A percentile compares a stretch with the other conserved stretches of the same genome.
These are phyloP conservation scores for Gonium pectorale DNA, from an alignment of 139 green algal genomes.

Conservation along the genomic window DNA sequence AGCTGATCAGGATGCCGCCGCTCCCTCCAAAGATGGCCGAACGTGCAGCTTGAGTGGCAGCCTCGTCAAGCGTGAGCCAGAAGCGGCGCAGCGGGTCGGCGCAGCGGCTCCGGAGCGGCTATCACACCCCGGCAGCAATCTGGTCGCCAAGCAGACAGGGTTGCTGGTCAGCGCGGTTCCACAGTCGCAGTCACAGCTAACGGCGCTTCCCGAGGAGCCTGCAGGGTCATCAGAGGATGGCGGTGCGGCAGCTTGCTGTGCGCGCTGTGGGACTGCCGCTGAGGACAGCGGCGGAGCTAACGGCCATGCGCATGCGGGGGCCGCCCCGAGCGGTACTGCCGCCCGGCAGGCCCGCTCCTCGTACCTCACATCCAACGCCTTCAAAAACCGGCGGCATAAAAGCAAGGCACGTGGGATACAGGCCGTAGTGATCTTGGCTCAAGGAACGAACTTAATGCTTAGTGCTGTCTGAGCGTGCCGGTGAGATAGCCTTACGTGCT, in stretches of 20 bases:
- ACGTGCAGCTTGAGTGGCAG: too few relatives aligned
- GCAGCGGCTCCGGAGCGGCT: neutral
- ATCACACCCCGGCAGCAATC: neutral
- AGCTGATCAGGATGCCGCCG: conserved; percentile 34
- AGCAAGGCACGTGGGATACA: conserved; percentile 51
- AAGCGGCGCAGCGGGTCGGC: neutral
- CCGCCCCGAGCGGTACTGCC: neutral
- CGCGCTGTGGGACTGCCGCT: neutral
- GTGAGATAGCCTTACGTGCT: too few relatives aligned
- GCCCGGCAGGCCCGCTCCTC: neutral
- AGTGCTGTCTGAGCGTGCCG: too few relatives aligned
- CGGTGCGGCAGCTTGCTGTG: neutral
- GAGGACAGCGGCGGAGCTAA: neutral
- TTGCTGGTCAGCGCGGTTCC: too few relatives aligned
- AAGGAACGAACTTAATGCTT: too few relatives aligned
- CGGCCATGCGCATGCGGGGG: neutral
- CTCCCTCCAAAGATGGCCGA: too few relatives aligned
- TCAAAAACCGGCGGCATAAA: conserved; percentile 59
- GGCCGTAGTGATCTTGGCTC: too few relatives aligned
- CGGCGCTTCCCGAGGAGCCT: neutral
- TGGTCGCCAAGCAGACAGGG: too few relatives aligned
- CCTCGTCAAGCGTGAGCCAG: too few relatives aligned
- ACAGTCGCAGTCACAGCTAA: neutral
- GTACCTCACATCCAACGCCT: conserved; percentile 31
- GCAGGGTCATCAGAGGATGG: conserved; percentile 4